These are phyloP conservation scores for Coprinellus aureogranulatus DNA, from an alignment of 768 basidiomycete species.

Conservation along the genomic window DNA sequence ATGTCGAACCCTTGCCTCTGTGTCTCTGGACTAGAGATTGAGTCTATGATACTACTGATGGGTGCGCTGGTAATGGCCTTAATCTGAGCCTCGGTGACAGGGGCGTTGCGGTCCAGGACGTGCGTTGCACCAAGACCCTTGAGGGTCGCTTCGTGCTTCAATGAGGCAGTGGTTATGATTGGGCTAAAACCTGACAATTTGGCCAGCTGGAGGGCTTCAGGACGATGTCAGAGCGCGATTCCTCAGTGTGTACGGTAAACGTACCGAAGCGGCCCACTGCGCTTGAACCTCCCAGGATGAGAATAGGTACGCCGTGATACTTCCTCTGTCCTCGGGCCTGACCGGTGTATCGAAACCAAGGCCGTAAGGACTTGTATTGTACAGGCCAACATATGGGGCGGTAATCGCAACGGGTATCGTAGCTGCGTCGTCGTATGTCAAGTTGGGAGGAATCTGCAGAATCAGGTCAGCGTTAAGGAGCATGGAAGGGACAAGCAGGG, in stretches of 20 bases:
- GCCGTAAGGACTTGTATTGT: conserved; percentile 35
- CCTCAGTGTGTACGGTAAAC: conserved; percentile 8
- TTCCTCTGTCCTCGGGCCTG: conserved; percentile 33
- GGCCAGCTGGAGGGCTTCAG: conserved; percentile 28
- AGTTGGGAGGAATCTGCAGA: conserved; percentile 41
- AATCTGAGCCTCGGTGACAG: conserved; percentile 7
- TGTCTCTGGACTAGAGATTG: conserved; percentile 20
- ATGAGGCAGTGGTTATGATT: conserved; percentile 38
- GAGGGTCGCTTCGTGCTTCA: conserved; percentile 26
- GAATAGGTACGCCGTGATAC: conserved; percentile 42
- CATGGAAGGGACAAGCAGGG: conserved; percentile 46
- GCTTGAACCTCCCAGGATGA: conserved; percentile 29
- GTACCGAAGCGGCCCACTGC: conserved; percentile 29
- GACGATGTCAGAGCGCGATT: conserved; percentile 27
- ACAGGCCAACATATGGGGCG: conserved; percentile 51
- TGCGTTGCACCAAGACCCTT: conserved; percentile 41
- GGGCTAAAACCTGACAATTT: conserved; percentile 39
- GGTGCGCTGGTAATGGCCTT: conserved; percentile 20
- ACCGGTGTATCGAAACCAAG: conserved; percentile 40
- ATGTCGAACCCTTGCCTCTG: conserved; percentile 23
- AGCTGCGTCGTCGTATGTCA: conserved; percentile 48
- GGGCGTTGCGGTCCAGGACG: conserved; percentile 32
- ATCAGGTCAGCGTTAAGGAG: conserved; percentile 44
- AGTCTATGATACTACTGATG: conserved; percentile 24
- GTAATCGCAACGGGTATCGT: conserved; percentile 50